Evolutionary conservation across 129 eudicot genomes (phyloP).

Genomic region (Ambrosia artemisiifolia): DNA sequence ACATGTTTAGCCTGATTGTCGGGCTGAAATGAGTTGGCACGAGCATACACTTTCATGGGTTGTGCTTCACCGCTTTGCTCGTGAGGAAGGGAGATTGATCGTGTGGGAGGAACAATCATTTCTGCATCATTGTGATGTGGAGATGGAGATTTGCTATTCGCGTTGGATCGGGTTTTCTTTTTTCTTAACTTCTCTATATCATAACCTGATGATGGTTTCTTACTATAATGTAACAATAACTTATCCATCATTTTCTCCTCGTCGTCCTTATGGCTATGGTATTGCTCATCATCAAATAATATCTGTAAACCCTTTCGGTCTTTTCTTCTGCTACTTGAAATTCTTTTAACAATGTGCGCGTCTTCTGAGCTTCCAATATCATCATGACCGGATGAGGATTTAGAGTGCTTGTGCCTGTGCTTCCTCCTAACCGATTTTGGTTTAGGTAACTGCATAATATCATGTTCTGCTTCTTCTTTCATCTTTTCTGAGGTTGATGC

Average conservation of each 20-base stretch:
- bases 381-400: slow-evolving; percentile 42
- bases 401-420: slow-evolving; percentile 39
- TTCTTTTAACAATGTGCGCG: slow-evolving; percentile 35
- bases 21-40: slow-evolving; percentile 79
- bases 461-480: slow-evolving; percentile 28
- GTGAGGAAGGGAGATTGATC: slow-evolving; percentile 77
- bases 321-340: slow-evolving; percentile 75
- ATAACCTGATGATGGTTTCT: slow-evolving; percentile 64
- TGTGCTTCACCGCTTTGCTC: slow-evolving; percentile 39
- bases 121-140: slow-evolving; percentile 35
- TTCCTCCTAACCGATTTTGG: slow-evolving; percentile 72
- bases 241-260: slow-evolving; percentile 87
- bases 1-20: slow-evolving; percentile 81
- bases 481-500: slow-evolving; percentile 24
- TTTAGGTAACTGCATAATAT: slow-evolving; percentile 49
- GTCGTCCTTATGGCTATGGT: slow-evolving; percentile 44
- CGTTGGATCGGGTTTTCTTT: slow-evolving; percentile 38
- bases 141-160: slow-evolving; percentile 38
- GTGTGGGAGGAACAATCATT: slow-evolving; percentile 36
- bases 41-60: slow-evolving; percentile 50
- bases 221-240: slow-evolving; percentile 77
- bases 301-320: slow-evolving; percentile 78
- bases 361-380: slow-evolving; percentile 46
- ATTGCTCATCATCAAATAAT: slow-evolving; percentile 60
- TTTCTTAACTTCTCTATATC: slow-evolving; percentile 44